Percentiles rank a stretch among this genome's conserved stretches.
Evolutionary conservation across 345 rosid genomes (phyloP).

Genomic region (Aegle marmelos): DNA sequence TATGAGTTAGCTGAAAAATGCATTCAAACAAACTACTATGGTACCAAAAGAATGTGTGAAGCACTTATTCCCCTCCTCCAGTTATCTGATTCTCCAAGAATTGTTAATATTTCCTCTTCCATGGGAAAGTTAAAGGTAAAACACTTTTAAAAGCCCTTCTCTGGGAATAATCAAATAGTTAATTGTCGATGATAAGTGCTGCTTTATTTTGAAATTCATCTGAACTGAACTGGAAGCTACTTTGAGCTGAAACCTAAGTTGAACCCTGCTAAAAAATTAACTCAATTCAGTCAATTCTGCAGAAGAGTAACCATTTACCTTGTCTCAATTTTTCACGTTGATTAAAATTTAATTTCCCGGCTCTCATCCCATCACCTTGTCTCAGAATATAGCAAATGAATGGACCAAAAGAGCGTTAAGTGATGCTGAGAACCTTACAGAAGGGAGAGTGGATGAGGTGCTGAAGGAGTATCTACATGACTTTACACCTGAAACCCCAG

Average conservation of each 20-base stretch:
- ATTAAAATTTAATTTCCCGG: too few species aligned
- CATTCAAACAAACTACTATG: constrained; percentile 23
- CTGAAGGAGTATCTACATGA: background rate
- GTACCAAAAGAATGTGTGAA: constrained; percentile 18
- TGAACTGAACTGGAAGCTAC: too few species aligned
- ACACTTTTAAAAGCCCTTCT: background rate
- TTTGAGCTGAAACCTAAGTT: too few species aligned
- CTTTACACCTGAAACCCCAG: background rate
- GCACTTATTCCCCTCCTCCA: constrained; percentile 28
- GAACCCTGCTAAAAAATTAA: too few species aligned
- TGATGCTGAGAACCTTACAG: background rate
- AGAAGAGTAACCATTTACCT: too few species aligned
- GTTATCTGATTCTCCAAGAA: constrained; percentile 17
- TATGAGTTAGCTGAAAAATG: constrained; percentile 21
- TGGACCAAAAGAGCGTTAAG: background rate
- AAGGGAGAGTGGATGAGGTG: background rate
- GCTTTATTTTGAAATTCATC: background rate
- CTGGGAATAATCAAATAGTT: background rate
- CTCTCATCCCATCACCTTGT: background rate
- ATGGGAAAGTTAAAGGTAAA: constrained; percentile 37
- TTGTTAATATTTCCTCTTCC: constrained; percentile 43
- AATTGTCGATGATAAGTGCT: constrained; percentile 4
- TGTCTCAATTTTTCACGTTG: background rate
- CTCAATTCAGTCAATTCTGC: too few species aligned
- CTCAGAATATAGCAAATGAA: constrained; percentile 14